Conservation (phyloP, 208 protist genomes). For the Leishmania lainsoni region DNA sequence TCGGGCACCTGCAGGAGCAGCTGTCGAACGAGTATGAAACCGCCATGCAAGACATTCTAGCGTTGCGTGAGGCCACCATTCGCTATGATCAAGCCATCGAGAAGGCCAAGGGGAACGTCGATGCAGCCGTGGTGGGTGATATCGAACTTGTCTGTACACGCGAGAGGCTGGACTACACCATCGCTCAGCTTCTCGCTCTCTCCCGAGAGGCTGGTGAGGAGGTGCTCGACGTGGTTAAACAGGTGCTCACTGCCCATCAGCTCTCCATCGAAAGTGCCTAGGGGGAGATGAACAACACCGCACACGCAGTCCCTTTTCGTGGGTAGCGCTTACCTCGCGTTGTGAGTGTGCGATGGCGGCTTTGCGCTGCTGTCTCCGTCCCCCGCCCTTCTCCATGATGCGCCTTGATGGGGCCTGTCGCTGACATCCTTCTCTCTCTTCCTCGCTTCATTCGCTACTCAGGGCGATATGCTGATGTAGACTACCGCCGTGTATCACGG, state of each 20-base stretch:
- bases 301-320: background rate
- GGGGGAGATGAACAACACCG: background rate
- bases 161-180: conserved; percentile 39
- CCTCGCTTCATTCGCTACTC: background rate
- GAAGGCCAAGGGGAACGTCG: conserved; percentile 41
- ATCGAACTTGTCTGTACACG: conserved; percentile 57
- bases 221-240: conserved; percentile 42
- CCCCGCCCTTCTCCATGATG: background rate
- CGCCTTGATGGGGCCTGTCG: background rate
- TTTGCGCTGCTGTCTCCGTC: too few species aligned
- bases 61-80: conserved; percentile 52
- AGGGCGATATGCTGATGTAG: conserved; percentile 4
- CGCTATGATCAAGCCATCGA: conserved; percentile 73
- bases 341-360: background rate
- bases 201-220: conserved; percentile 44
- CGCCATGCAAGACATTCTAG: conserved; percentile 39
- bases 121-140: conserved; percentile 40
- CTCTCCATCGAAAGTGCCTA: conserved; percentile 21
- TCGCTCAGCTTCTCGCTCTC: conserved; percentile 50
- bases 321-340: background rate
- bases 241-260: conserved; percentile 34
- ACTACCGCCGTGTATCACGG: background rate
- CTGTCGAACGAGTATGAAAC: conserved; percentile 46
- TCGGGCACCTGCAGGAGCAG: conserved; percentile 35
- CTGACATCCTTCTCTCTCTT: background rate